Evolutionary conservation across 768 basidiomycete species (phyloP).

Genomic region (Dacryopinax spathularia): DNA sequence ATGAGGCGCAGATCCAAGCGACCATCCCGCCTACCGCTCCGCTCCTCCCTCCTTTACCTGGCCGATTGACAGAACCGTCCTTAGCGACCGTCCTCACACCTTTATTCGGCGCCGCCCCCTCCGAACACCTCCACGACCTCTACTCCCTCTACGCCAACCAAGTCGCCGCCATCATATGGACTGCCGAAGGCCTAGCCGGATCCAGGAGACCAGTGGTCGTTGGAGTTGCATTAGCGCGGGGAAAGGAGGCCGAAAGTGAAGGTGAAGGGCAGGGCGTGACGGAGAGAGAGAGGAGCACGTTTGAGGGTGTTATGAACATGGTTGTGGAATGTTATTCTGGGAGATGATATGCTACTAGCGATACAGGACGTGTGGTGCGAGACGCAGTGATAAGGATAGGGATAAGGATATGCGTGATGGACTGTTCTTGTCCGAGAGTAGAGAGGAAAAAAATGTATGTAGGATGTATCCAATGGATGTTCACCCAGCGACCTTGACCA

Average conservation of each 20-base stretch:
- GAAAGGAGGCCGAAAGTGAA: slow-evolving; percentile 20
- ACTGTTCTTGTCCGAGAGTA: neutral
- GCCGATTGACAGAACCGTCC: slow-evolving; percentile 42
- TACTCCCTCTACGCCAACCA: slow-evolving; percentile 76
- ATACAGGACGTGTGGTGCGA: no score
- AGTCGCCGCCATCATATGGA: slow-evolving; percentile 74
- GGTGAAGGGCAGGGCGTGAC: slow-evolving; percentile 14
- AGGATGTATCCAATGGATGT: neutral
- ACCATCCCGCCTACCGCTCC: slow-evolving; percentile 51
- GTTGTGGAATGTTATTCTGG: slow-evolving; percentile 16
- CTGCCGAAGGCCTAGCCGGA: slow-evolving; percentile 29
- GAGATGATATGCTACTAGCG: no score
- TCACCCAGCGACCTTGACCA: neutral
- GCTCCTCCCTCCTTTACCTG: slow-evolving; percentile 29
- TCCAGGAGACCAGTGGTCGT: slow-evolving; percentile 51
- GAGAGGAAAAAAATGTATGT: neutral
- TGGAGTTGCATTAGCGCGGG: slow-evolving; percentile 49
- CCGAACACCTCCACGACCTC: slow-evolving; percentile 52
- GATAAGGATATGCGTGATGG: neutral
- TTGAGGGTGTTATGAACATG: slow-evolving; percentile 33
- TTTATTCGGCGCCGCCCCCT: slow-evolving; percentile 58
- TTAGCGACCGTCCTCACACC: slow-evolving; percentile 63
- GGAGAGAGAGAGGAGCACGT: slow-evolving; percentile 28
- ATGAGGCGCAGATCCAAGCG: slow-evolving; percentile 53
- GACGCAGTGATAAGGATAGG: no score